Percentiles rank a stretch among this genome's conserved stretches.
Evolutionary conservation across 768 basidiomycete species (phyloP).

Genomic region (Russula sp.): DNA sequence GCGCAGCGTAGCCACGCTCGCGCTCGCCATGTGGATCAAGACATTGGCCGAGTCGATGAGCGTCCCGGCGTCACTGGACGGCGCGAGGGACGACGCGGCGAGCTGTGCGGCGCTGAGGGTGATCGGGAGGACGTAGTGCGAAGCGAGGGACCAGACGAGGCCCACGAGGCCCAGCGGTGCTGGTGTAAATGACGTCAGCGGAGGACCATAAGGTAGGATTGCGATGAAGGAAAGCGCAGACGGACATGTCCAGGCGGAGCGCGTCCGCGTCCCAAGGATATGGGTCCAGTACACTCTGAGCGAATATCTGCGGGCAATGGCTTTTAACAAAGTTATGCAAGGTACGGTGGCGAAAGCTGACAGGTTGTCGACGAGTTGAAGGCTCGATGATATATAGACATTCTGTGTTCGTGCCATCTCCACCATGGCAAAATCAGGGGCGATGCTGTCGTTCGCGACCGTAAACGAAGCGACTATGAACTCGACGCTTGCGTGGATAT

Average conservation of each 20-base stretch:
- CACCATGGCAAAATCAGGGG: neutral
- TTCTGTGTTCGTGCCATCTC: neutral
- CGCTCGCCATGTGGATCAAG: slow-evolving; percentile 7
- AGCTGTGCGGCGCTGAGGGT: slow-evolving; percentile 4
- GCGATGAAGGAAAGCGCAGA: neutral
- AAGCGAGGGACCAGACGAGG: neutral
- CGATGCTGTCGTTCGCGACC: neutral
- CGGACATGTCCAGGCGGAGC: neutral
- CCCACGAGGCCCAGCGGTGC: neutral
- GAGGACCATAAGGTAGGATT: neutral
- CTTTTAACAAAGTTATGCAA: neutral
- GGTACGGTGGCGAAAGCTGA: neutral
- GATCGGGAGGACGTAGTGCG: slow-evolving; percentile 5
- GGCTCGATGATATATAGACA: slow-evolving; percentile 6
- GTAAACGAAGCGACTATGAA: slow-evolving; percentile 9
- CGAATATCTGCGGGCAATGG: slow-evolving; percentile 1
- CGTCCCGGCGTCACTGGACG: neutral
- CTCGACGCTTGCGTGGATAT: slow-evolving; percentile 3
- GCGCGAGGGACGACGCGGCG: neutral
- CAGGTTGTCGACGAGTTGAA: slow-evolving; percentile 13
- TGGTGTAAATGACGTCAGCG: neutral
- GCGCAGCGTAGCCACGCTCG: slow-evolving; percentile 1
- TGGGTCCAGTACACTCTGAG: slow-evolving; percentile 7
- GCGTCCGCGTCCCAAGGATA: neutral
- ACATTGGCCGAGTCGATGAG: slow-evolving; percentile 10